A percentile compares a stretch with the other conserved stretches of the same genome.
Evolutionary conservation across 2,329 filamentous ascomycete species (phyloP).

Genomic region (Verticillium dahliae): DNA sequence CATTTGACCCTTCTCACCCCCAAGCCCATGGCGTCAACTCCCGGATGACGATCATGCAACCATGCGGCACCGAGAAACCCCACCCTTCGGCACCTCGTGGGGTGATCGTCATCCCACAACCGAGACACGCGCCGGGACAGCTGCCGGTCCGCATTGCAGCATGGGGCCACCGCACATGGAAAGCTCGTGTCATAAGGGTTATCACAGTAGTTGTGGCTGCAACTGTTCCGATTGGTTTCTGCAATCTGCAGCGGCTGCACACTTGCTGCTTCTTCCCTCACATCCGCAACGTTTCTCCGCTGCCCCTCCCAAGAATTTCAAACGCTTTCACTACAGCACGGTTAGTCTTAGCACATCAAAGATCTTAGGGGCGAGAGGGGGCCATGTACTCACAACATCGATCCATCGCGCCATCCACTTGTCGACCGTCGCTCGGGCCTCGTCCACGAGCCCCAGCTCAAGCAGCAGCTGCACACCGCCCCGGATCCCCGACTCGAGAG

Average conservation of each 20-base stretch:
- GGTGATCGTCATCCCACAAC: neutral
- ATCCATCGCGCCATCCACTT: slow-evolving; percentile 69
- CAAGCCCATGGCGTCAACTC: neutral
- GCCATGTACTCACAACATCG: slow-evolving; percentile 23
- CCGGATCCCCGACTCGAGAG: slow-evolving; percentile 60
- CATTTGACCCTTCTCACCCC: neutral
- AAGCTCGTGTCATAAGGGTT: neutral
- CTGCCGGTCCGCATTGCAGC: neutral
- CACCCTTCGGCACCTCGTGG: neutral
- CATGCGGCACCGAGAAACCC: neutral
- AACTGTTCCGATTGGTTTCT: neutral
- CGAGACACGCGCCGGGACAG: neutral
- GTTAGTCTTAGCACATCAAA: neutral
- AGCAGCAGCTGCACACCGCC: slow-evolving; percentile 59
- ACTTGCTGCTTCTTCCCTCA: neutral
- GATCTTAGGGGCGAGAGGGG: neutral
- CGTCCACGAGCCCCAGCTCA: slow-evolving; percentile 60
- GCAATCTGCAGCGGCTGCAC: neutral
- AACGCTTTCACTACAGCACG: neutral
- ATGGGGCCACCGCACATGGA: neutral
- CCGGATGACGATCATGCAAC: neutral
- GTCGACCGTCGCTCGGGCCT: slow-evolving; percentile 56
- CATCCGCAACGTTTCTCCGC: neutral
- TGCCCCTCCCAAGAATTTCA: neutral
- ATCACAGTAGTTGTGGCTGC: neutral